Evolutionary conservation across 2,329 filamentous ascomycete genomes (phyloP).

Genomic region (Paecilomyces formosus): DNA sequence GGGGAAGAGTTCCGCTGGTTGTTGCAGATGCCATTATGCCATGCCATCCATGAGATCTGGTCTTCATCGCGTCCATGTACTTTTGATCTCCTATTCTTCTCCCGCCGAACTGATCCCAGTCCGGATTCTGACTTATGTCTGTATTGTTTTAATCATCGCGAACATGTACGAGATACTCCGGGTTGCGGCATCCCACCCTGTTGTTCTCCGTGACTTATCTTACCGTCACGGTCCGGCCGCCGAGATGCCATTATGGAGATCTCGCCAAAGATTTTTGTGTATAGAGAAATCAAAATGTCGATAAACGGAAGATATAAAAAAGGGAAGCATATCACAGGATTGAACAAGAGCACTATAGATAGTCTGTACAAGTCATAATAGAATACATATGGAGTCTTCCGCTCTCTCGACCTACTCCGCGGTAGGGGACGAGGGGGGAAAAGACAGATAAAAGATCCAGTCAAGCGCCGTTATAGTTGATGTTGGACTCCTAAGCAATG

Average conservation of each 20-base stretch:
- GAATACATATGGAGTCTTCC: background rate
- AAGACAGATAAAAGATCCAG: background rate
- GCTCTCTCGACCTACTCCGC: background rate
- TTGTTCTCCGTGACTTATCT: background rate
- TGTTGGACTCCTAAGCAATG: constrained; percentile 17
- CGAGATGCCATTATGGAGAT: background rate
- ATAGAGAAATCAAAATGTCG: background rate
- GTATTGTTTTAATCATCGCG: background rate
- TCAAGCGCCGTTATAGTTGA: background rate
- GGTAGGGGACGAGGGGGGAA: too few relatives aligned
- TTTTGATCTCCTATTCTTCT: background rate
- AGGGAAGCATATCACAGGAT: background rate
- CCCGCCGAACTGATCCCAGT: background rate
- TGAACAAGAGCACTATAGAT: background rate
- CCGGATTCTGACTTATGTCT: background rate
- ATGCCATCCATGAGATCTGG: background rate
- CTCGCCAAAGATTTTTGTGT: background rate
- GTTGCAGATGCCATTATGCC: background rate
- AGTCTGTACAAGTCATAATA: background rate
- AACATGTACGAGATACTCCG: background rate
- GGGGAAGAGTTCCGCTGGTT: background rate
- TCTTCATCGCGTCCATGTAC: background rate
- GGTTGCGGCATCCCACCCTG: background rate
- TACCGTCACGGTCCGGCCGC: background rate
- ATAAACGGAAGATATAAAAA: background rate